Base-by-base conservation (phyloP, 306 rosid species). In the Glycine tomentella region DNA sequence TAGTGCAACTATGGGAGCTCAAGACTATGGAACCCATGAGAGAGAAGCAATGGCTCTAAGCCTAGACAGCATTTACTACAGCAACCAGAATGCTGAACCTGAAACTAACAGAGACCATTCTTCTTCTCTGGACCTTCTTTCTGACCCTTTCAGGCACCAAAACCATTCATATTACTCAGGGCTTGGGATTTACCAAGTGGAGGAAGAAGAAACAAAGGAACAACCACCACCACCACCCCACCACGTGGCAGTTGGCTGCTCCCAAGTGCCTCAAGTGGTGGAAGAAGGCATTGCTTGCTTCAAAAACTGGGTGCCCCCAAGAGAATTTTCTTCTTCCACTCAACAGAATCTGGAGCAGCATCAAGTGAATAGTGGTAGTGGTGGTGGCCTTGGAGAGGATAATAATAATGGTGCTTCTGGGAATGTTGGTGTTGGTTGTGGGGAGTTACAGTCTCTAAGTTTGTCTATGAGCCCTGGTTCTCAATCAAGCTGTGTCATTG, bases 391-490 rank as follows among this genome's bases (percentile, higher is more conserved):
- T 20, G 20, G 50, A 5, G 86, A 83, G 61, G 83, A 73, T 25
- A 50, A 77, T 20, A 20, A 20, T n/a, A 34, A 34, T n/a, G 84
- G 81, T 16, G 76, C 25, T 76, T 20, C 90, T 76, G 90, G 87
- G 31, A 69, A 89, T 71, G 86, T 55, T 79, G 72, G 75, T 0
- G 20, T 20, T 58, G 79, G 84, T 10, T 62, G 88, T 74, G 93
- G 94, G 11, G 91, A 90, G 83, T 84, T 94, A 46, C 91, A 92
- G 74, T 83, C 93, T 3, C 65, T 92, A 1, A 91, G 89, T 12
- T 74, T 94, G 15, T 91, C 94, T 11, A 92, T 92, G 97, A 92
- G 98, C 48, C 97, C 97, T 49, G 91, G 92, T 33, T 94, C 97
- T 61, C 97, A 91, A 49, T 90, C 97, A 45, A 94, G 96, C 72